Evolutionary conservation across 2,329 filamentous ascomycete species (phyloP).

Genomic region (Cytospora paraplurivora): DNA sequence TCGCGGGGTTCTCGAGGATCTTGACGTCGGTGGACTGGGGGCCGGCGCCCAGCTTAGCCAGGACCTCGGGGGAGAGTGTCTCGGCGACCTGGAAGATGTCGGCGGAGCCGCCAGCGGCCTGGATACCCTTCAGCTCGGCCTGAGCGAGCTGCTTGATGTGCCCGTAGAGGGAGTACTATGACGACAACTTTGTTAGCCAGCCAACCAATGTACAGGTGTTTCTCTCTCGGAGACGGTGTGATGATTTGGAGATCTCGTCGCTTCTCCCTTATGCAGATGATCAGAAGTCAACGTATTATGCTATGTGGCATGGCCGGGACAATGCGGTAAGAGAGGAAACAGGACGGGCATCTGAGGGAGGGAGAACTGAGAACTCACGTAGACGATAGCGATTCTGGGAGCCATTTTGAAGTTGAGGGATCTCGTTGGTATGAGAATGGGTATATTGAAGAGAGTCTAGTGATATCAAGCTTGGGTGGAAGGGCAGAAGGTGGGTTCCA

Average conservation of each 20-base stretch:
- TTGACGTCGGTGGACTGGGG: slow-evolving; percentile 70
- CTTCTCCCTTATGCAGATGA: no score
- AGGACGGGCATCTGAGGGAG: slow-evolving; percentile 17
- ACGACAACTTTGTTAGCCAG: slow-evolving; percentile 6
- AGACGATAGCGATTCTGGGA: slow-evolving; percentile 90
- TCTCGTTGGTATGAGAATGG: slow-evolving; percentile 2
- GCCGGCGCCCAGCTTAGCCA: slow-evolving; percentile 89
- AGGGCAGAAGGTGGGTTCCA: no score
- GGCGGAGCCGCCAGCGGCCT: slow-evolving; percentile 78
- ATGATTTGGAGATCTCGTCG: no score
- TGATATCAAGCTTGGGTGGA: neutral
- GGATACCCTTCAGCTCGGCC: slow-evolving; percentile 87
- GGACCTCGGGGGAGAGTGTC: slow-evolving; percentile 81
- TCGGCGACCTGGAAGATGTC: slow-evolving; percentile 87
- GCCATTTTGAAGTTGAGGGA: slow-evolving; percentile 63
- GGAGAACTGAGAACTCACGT: slow-evolving; percentile 56
- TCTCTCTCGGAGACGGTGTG: no score
- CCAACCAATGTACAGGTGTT: no score
- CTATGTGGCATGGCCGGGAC: no score
- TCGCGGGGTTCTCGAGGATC: slow-evolving; percentile 57
- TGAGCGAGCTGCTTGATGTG: slow-evolving; percentile 83
- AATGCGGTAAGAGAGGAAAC: neutral
- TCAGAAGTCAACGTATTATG: no score
- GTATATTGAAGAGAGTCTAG: no score
- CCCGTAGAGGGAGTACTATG: slow-evolving; percentile 90